Evolutionary conservation across 768 basidiomycete species (phyloP).

Genomic region (Lyophyllum semitale): DNA sequence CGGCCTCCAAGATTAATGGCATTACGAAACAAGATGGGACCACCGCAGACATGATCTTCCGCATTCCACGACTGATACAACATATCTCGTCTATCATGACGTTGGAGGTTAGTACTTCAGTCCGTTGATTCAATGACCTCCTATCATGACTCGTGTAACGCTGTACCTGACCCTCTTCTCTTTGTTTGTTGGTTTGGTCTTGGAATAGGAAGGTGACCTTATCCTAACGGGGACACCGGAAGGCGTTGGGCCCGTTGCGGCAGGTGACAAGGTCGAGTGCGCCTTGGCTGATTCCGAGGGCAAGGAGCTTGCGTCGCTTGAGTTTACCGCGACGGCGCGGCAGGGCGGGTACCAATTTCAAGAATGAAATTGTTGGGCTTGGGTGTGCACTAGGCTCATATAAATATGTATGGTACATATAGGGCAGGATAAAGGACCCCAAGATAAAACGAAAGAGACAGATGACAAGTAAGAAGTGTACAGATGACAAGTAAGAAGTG

Average conservation of each 20-base stretch:
- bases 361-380: slow-evolving; percentile 1
- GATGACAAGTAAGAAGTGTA: too few species aligned
- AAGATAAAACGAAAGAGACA: not conserved
- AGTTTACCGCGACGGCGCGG: slow-evolving; percentile 67
- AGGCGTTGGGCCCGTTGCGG: slow-evolving; percentile 78
- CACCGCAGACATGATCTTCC: slow-evolving; percentile 90
- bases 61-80: slow-evolving; percentile 82
- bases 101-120: slow-evolving; percentile 66
- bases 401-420: not conserved
- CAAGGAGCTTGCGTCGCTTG: slow-evolving; percentile 59
- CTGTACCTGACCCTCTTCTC: not conserved
- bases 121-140: not conserved
- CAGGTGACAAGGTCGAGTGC: slow-evolving; percentile 82
- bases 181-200: not conserved
- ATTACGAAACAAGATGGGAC: slow-evolving; percentile 80
- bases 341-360: slow-evolving; percentile 59
- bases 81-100: slow-evolving; percentile 97
- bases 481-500: too few species aligned
- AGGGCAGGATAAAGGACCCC: not conserved
- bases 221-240: slow-evolving; percentile 90
- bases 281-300: slow-evolving; percentile 57
- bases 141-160: not conserved
- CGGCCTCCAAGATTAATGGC: slow-evolving; percentile 72
- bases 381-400: not conserved
- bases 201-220: slow-evolving; percentile 81